phyloP scores from a whole-genome alignment of 164 flowering plant species.

The Tetracentron sinense region DNA sequence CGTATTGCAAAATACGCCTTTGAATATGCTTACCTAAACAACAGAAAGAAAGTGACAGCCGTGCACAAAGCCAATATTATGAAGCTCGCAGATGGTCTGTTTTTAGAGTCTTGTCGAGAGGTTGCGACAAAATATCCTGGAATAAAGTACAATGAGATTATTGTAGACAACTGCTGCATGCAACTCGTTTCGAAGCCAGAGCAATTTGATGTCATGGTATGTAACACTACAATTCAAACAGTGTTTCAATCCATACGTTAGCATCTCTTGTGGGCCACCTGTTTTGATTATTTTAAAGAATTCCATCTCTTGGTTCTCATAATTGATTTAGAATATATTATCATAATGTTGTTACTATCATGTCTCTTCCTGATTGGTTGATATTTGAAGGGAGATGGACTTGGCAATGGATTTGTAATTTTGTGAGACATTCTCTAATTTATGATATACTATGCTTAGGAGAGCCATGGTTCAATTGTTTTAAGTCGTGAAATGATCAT shows the following conservation, averaged over 20 bases:
- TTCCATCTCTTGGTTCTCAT: too few species aligned
- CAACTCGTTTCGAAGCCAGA: constrained; percentile 96
- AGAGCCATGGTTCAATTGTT: too few species aligned
- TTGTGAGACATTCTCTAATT: too few species aligned
- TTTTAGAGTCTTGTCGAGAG: constrained; percentile 89
- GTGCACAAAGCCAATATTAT: constrained; percentile 98
- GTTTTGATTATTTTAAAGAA: too few species aligned
- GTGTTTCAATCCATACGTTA: neutral
- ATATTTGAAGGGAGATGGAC: too few species aligned
- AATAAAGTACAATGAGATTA: constrained; percentile 79
- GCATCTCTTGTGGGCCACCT: too few species aligned
- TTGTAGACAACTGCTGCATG: constrained; percentile 97
- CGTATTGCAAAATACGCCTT: constrained; percentile 86
- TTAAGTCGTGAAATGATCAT: too few species aligned
- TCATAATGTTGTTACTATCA: too few species aligned
- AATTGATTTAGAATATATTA: too few species aligned
- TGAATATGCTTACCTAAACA: constrained; percentile 88
- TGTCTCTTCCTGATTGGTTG: too few species aligned
- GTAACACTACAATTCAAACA: neutral
- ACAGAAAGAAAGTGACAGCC: constrained; percentile 88
- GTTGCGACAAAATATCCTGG: constrained; percentile 81
- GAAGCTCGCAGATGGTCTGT: constrained; percentile 95
- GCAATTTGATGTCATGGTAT: constrained; percentile 98
- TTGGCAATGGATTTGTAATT: too few species aligned
- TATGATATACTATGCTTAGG: too few species aligned